phyloP scores from a whole-genome alignment of 306 rosid genomes.

The Albizia julibrissin region DNA sequence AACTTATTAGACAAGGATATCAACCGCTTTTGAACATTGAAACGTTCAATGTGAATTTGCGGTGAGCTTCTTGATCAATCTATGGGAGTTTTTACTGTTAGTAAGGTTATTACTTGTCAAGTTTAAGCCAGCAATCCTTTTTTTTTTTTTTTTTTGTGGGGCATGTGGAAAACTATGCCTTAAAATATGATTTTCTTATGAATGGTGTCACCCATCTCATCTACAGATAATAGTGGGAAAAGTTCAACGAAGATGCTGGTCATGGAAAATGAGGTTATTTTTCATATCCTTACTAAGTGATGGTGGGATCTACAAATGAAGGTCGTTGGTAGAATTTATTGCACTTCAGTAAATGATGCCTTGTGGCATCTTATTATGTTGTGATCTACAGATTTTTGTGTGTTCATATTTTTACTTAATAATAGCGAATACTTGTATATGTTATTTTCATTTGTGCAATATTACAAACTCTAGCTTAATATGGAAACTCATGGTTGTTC shows the following conservation, averaged over 20 bases:
- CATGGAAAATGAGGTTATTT: not conserved
- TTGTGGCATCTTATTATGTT: not conserved
- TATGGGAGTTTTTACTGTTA: not conserved
- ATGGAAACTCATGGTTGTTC: not conserved
- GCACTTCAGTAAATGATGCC: not conserved
- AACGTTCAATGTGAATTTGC: conserved; percentile 13
- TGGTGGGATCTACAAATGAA: not conserved
- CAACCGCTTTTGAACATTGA: not conserved
- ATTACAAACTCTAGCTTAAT: not conserved
- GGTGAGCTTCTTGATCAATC: conserved; percentile 26
- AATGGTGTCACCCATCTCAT: conserved; percentile 32
- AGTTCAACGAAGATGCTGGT: not conserved
- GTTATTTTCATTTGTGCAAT: not conserved
- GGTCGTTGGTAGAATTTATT: not conserved
- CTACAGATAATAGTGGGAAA: not conserved
- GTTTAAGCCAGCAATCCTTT: conserved; percentile 9
- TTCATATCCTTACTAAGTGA: not conserved
- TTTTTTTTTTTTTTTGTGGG: not conserved
- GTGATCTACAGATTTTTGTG: conserved; percentile 13
- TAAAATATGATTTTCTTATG: conserved; percentile 11
- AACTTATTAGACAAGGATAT: not conserved
- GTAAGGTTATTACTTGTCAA: not conserved
- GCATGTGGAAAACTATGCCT: conserved; percentile 11
- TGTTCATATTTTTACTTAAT: not conserved
- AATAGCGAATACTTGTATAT: not conserved